Base-by-base conservation (phyloP, 768 basidiomycete genomes). In the Lentinus brumalis region DNA sequence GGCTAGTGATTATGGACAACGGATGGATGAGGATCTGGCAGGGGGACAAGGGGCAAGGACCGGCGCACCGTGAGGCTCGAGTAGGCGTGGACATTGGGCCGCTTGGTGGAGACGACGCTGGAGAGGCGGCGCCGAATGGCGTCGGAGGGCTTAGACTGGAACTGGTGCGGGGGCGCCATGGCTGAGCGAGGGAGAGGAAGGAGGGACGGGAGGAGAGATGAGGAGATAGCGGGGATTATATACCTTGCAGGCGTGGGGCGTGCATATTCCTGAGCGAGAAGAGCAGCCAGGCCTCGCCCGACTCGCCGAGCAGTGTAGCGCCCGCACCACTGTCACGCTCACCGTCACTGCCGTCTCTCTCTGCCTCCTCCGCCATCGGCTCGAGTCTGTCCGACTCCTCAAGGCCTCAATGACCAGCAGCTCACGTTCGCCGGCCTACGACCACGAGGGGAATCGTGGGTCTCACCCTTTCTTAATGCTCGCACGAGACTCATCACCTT, bases 61-160 rank as follows among this genome's bases (percentile, higher is more conserved):
- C 64, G 71, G 39, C 42, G 58, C 52, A 91, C 90, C 60, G 84
- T 86, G 66, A 91, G 81, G 66, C 84, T 87, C 61, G 87, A 78
- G 71, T 81, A 88, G 18, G 80, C 76, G 31, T 75, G 69, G 60
- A 85, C 76, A 76, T 83, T 79, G 53, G 89, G 89, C 71, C 77
- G 82, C 67, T 78, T 77, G 6, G 75, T 72, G 50, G 77, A 68
- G 57, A 80, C 74, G 59, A 76, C 76, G 68, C 80, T 86, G 44
- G 88, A 89, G 53, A 92, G 84, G 75, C 90, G 85, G 70, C 87
- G 83, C 61, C 86, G 80, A 56, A 84, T 79, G 53, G 83, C 84
- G 50, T 77, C 78, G 46, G 89, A 88, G n/a, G 84, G 69, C 58
- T 86, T 81, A 46, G 88, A 90, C 69, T 83, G 70, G 69, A 92